Evolutionary conservation across 176 grass and related monocot species (phyloP).

Genomic region (Rhynchospora breviuscula): DNA sequence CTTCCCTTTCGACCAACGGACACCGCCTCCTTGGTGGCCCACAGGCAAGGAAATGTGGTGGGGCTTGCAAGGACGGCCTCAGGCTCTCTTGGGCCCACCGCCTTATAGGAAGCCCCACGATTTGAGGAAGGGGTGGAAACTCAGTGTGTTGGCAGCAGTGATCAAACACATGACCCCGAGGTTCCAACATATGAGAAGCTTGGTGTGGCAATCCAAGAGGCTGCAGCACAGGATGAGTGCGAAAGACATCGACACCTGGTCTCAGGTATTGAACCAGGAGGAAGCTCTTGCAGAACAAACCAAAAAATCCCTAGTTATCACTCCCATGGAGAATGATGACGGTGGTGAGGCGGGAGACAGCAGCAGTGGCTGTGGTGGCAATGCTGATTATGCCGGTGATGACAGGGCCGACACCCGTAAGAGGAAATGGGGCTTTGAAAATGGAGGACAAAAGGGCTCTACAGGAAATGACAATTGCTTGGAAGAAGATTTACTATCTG

Average conservation of each 20-base stretch:
- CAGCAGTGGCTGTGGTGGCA: neutral
- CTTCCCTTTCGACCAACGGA: slow-evolving; percentile 49
- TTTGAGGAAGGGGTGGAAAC: slow-evolving; percentile 79
- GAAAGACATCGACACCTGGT: slow-evolving; percentile 53
- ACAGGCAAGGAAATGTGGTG: slow-evolving; percentile 67
- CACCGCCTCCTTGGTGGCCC: slow-evolving; percentile 68
- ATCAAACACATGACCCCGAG: slow-evolving; percentile 77
- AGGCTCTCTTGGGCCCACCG: slow-evolving; percentile 37
- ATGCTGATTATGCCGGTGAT: neutral
- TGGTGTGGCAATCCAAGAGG: slow-evolving; percentile 63
- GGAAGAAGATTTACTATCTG: neutral
- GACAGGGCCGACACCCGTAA: neutral
- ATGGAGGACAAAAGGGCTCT: neutral
- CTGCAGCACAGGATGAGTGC: slow-evolving; percentile 66
- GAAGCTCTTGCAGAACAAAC: slow-evolving; percentile 24
- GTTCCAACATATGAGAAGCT: slow-evolving; percentile 43
- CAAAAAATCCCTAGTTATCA: slow-evolving; percentile 18
- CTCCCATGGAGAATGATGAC: neutral
- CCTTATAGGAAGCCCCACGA: slow-evolving; percentile 80
- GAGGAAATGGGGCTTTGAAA: neutral
- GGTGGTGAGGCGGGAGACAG: too few relatives aligned
- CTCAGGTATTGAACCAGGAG: slow-evolving; percentile 46
- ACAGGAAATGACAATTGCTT: neutral
- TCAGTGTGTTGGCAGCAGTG: slow-evolving; percentile 49
- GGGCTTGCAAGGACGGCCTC: slow-evolving; percentile 49